Base-by-base conservation (phyloP, 2,329 filamentous ascomycete genomes). In the Dactylellina sp. region DNA sequence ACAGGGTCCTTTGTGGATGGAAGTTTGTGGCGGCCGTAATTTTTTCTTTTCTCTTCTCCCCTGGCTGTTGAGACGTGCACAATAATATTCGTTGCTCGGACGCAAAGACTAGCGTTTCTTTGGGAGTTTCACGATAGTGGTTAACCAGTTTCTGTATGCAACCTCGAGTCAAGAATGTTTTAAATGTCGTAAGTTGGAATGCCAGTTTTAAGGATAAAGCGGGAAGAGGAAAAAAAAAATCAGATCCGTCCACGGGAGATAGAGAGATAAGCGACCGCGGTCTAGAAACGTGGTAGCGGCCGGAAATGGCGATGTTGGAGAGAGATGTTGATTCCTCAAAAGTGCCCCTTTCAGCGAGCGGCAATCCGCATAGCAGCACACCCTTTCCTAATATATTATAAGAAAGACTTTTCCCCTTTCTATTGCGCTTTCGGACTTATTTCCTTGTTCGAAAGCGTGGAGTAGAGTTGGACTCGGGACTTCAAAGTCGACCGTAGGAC, bases 211-310 rank as follows among this genome's bases (percentile, higher is more conserved):
- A 32, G 7, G 9, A 25, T 2, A 14, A 7, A 12, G 14, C 12
- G n/a, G n/a, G 25, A 11, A 22, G 7, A 12, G 65, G 47, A 24
- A 22, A 46, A 25, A 24, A 12, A 66, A 46, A 52, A 7, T 74
- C 61, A 57, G 70, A 55, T 74, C 61, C 70, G 53, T 61, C 66
- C 65, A 66, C 70, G 61, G 61, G 61, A 66, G 61, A 35, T n/a
- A n/a, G n/a, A 35, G 6, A 6, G 32, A 74, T 66, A 74, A 74
- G 70, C 55, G 70, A 66, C 57, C 35, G 37, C 16, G 55, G 50
- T 62, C 70, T 74, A 65, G 61, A 74, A 74, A 74, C 70, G 70
- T 74, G 64, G 52, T 61, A 57, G 56, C 61, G 53, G 61, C 70
- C 70, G 70, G 70, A 74, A 66, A 56, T 62, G 70, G 70, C 70